Evolutionary conservation across 225 moss, liverwort and hornwort genomes (phyloP).

Genomic region (Bryoerythrophyllum caledonicum): DNA sequence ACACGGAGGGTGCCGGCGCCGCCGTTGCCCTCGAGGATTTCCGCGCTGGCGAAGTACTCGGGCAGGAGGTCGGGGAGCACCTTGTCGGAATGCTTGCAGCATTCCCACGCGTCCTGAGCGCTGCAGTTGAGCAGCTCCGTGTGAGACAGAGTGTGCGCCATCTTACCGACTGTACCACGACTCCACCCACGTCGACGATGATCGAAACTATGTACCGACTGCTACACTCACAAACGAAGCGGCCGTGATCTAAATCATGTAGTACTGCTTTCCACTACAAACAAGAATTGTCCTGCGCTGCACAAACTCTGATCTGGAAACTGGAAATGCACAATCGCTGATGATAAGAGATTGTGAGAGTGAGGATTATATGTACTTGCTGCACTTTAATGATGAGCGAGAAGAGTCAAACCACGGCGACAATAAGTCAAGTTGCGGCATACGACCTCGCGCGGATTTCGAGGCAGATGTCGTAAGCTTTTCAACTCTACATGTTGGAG

Average conservation of each 20-base stretch:
- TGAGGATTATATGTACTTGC: not conserved
- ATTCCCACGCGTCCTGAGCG: conserved; percentile 19
- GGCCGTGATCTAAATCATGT: too few species aligned
- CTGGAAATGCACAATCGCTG: too few species aligned
- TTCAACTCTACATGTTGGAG: not conserved
- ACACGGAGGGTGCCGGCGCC: conserved; percentile 13
- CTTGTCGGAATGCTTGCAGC: conserved; percentile 23
- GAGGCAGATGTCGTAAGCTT: not conserved
- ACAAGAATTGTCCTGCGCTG: too few species aligned
- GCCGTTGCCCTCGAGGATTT: conserved; percentile 19
- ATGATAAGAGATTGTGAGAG: not conserved
- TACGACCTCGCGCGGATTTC: not conserved
- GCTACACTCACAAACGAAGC: too few species aligned
- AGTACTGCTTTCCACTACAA: too few species aligned
- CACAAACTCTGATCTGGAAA: too few species aligned
- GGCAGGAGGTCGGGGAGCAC: conserved; percentile 20
- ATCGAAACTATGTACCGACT: not conserved
- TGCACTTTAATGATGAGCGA: not conserved
- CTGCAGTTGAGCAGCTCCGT: conserved; percentile 24
- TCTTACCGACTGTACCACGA: not conserved
- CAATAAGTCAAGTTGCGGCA: not conserved
- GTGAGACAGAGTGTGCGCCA: conserved; percentile 31
- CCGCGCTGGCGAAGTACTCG: conserved; percentile 16
- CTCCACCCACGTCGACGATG: not conserved
- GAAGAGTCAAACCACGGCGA: not conserved